phyloP scores from a whole-genome alignment of 2,329 filamentous ascomycete species.

The Chrysosporium keratinophilum region DNA sequence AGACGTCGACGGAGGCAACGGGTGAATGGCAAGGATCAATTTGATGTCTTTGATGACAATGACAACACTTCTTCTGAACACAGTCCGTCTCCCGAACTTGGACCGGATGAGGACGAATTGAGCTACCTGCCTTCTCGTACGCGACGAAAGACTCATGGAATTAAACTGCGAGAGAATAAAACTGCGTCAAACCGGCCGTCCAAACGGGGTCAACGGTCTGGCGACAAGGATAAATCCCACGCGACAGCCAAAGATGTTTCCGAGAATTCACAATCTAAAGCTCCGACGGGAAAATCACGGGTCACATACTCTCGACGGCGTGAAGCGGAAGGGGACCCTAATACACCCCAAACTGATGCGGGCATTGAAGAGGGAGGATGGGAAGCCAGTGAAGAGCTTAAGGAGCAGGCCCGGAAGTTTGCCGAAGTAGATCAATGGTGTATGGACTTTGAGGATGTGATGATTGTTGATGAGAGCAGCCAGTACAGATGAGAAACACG shows the following conservation, averaged over 20 bases:
- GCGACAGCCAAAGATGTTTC: not conserved
- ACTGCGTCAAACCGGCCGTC: constrained; percentile 11
- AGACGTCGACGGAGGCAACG: constrained; percentile 22
- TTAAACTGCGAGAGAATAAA: constrained; percentile 19
- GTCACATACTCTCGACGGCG: constrained; percentile 10
- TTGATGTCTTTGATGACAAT: constrained; percentile 7
- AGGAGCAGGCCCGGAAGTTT: constrained; percentile 30
- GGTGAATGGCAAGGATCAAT: constrained; percentile 16
- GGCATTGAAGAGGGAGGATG: constrained; percentile 10
- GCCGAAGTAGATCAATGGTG: constrained; percentile 35
- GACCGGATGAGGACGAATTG: constrained; percentile 31
- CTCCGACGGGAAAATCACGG: not conserved
- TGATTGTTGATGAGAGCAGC: constrained; percentile 21
- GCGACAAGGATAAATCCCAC: constrained; percentile 16
- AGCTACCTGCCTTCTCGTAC: constrained; percentile 22
- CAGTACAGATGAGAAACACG: constrained; percentile 13
- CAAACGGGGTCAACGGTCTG: constrained; percentile 12
- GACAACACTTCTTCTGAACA: not conserved
- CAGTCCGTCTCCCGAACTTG: constrained; percentile 9
- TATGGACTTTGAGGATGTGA: constrained; percentile 37
- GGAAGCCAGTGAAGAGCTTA: constrained; percentile 29
- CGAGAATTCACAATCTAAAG: not conserved
- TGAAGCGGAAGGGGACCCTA: not conserved
- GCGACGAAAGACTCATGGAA: constrained; percentile 16
- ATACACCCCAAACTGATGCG: not conserved